phyloP scores from a whole-genome alignment of 2,329 filamentous ascomycete genomes.

The Colletotrichum sp. region DNA sequence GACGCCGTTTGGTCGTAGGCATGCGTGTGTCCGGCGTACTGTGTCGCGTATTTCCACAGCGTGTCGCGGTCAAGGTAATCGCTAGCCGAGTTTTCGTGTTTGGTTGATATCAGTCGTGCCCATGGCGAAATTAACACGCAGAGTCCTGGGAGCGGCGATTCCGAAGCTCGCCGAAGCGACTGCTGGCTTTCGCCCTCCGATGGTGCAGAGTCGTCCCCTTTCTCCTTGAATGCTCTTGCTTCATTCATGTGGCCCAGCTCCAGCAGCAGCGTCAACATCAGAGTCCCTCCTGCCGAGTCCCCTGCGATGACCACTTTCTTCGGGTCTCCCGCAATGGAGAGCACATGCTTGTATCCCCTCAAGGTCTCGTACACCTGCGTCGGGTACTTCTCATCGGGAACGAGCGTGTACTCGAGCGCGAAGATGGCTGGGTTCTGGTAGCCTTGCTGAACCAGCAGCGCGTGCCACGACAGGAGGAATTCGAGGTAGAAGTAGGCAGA shows the following conservation, averaged over 20 bases:
- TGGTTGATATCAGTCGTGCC: slow-evolving; percentile 73
- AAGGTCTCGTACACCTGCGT: slow-evolving; percentile 74
- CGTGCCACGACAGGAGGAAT: slow-evolving; percentile 76
- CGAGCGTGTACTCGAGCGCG: slow-evolving; percentile 80
- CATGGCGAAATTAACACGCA: slow-evolving; percentile 82
- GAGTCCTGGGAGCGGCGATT: slow-evolving; percentile 46
- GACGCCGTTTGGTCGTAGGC: slow-evolving; percentile 51
- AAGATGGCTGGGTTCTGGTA: slow-evolving; percentile 81
- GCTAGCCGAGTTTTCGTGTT: slow-evolving; percentile 71
- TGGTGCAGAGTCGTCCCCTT: slow-evolving; percentile 8
- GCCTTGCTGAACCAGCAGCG: slow-evolving; percentile 66
- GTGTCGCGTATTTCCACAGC: slow-evolving; percentile 71
- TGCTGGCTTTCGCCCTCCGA: slow-evolving; percentile 8
- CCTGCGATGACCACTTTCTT: slow-evolving; percentile 74
- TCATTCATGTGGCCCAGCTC: slow-evolving; percentile 59
- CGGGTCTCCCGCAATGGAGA: slow-evolving; percentile 62
- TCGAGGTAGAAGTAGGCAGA: slow-evolving; percentile 85
- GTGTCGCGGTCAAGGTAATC: slow-evolving; percentile 76
- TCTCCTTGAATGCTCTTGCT: slow-evolving; percentile 12
- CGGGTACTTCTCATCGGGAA: slow-evolving; percentile 76
- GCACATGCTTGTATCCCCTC: slow-evolving; percentile 73
- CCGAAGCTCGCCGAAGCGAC: slow-evolving; percentile 7
- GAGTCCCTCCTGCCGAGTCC: slow-evolving; percentile 79
- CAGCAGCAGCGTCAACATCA: slow-evolving; percentile 76
- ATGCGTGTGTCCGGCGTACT: slow-evolving; percentile 64